Evolutionary conservation across 345 rosid genomes (phyloP).

Genomic region (Bretschneidera sinensis): DNA sequence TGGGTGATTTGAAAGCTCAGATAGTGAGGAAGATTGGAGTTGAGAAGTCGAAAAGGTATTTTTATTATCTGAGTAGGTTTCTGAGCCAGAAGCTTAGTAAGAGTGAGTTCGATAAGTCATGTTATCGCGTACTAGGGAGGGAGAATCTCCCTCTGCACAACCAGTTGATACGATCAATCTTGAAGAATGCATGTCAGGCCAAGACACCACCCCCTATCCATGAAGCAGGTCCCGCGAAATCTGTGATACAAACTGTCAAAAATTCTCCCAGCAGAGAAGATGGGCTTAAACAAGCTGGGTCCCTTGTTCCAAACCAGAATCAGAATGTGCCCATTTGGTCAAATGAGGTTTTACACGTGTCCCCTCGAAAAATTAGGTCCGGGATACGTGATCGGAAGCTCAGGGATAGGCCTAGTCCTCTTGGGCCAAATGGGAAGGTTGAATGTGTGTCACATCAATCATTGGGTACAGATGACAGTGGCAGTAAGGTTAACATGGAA

Average conservation of each 20-base stretch:
- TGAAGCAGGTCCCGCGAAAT: constrained; percentile 47
- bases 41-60: constrained; percentile 80
- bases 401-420: constrained; percentile 71
- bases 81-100: constrained; percentile 78
- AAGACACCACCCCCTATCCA: constrained; percentile 55
- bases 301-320: constrained; percentile 48
- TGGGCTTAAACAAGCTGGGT: constrained; percentile 48
- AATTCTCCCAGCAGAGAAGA: constrained; percentile 45
- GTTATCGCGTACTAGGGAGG: constrained; percentile 69
- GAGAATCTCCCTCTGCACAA: constrained; percentile 91
- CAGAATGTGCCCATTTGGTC: constrained; percentile 57
- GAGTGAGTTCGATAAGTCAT: constrained; percentile 78
- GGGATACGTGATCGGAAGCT: constrained; percentile 57
- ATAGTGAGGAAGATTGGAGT: constrained; percentile 81
- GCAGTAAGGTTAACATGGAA: constrained; percentile 36
- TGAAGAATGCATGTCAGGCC: constrained; percentile 78
- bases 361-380: constrained; percentile 67
- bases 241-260: constrained; percentile 35
- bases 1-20: constrained; percentile 68
- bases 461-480: constrained; percentile 46
- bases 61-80: constrained; percentile 71
- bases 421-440: constrained; percentile 85
- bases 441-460: constrained; percentile 48
- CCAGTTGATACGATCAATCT: constrained; percentile 66
- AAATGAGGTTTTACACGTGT: constrained; percentile 69